Percentiles rank a stretch among this genome's conserved stretches.
Conservation (phyloP, 129 eudicot genomes). For the carrot (Daucus carota) region DNA sequence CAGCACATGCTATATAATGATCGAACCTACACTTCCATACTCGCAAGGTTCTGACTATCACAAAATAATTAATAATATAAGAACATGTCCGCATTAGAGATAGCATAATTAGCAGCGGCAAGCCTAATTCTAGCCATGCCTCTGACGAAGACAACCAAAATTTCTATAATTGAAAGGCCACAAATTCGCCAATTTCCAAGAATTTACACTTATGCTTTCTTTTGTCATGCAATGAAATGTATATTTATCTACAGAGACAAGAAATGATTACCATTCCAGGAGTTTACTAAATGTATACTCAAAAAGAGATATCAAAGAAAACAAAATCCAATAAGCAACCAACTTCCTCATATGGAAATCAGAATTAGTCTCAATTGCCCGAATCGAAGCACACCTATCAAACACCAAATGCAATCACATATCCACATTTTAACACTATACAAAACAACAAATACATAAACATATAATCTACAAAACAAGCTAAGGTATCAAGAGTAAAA, state of each 20-base stretch:
- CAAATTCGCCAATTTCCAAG: neutral
- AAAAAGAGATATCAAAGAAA: slow-evolving; percentile 30
- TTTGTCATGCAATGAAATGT: neutral
- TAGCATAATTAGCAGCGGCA: neutral
- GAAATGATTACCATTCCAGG: slow-evolving; percentile 27
- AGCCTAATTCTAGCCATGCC: neutral
- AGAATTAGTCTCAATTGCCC: slow-evolving; percentile 35
- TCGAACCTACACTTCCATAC: too few species aligned
- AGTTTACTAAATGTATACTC: slow-evolving; percentile 27
- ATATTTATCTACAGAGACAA: neutral
- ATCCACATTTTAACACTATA: neutral
- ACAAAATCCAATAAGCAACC: slow-evolving; percentile 33
- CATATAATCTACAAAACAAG: neutral
- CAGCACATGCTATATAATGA: too few species aligned
- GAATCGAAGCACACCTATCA: slow-evolving; percentile 33
- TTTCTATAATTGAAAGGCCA: neutral
- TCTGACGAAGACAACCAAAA: neutral
- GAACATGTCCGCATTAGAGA: neutral
- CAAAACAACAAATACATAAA: neutral
- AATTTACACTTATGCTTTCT: neutral
- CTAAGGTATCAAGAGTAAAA: neutral
- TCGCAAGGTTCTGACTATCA: neutral
- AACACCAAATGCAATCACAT: neutral
- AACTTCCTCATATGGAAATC: slow-evolving; percentile 24
- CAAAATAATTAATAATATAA: neutral